Conservation (phyloP, 768 basidiomycete genomes). For the Boletus coccyginus region DNA sequence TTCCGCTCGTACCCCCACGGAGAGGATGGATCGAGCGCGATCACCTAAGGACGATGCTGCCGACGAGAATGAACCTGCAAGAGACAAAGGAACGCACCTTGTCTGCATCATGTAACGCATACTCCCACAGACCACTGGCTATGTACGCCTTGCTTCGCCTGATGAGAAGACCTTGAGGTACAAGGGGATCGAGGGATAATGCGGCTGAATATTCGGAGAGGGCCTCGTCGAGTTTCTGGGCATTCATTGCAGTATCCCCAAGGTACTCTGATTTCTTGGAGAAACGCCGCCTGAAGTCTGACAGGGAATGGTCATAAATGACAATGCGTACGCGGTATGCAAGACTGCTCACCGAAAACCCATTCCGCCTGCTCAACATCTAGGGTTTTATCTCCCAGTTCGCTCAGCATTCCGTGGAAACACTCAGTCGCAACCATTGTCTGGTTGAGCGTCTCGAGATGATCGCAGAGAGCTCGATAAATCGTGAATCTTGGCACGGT, state of each 20-base stretch:
- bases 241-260: neutral
- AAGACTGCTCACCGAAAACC: neutral
- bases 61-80: neutral
- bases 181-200: neutral
- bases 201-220: neutral
- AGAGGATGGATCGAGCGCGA: neutral
- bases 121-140: neutral
- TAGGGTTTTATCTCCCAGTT: neutral
- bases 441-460: neutral
- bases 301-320: neutral
- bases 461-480: neutral
- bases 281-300: neutral
- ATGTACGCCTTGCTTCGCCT: neutral
- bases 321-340: no score
- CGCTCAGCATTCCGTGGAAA: neutral
- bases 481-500: neutral
- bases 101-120: neutral
- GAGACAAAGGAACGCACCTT: neutral
- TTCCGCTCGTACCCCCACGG: neutral
- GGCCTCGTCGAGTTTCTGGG: neutral
- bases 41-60: neutral
- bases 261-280: neutral
- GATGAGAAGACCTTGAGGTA: neutral
- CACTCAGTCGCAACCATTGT: neutral
- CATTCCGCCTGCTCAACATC: neutral